Conservation (phyloP, 768 basidiomycete species). For the Boletellus ananiceps region DNA sequence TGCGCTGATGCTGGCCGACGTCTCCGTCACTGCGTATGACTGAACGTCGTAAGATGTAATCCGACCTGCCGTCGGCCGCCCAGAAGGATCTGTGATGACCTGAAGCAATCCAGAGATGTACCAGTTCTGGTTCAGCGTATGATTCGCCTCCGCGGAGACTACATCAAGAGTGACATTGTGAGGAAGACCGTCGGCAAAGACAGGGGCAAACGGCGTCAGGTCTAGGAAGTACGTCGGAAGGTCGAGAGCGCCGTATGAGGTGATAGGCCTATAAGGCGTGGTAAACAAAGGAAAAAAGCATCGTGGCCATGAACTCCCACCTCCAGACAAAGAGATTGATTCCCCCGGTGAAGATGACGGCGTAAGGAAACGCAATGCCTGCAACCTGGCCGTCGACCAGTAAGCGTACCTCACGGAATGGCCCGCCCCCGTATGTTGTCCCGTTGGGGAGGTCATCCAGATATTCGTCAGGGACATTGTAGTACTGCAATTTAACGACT, state of each 20-base stretch:
- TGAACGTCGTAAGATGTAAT: slow-evolving; percentile 56
- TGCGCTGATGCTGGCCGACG: slow-evolving; percentile 39
- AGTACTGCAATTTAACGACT: slow-evolving; percentile 45
- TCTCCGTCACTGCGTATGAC: slow-evolving; percentile 51
- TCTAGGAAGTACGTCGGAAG: slow-evolving; percentile 76
- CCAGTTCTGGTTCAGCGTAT: slow-evolving; percentile 72
- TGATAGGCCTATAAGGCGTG: slow-evolving; percentile 50
- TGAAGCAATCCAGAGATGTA: slow-evolving; percentile 68
- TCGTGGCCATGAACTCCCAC: slow-evolving; percentile 28
- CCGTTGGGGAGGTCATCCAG: slow-evolving; percentile 48
- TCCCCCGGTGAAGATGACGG: slow-evolving; percentile 70
- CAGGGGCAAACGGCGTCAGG: slow-evolving; percentile 70
- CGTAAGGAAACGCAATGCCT: slow-evolving; percentile 54
- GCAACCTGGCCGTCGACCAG: slow-evolving; percentile 54
- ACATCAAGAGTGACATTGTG: slow-evolving; percentile 74
- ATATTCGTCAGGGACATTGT: slow-evolving; percentile 60
- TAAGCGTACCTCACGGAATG: slow-evolving; percentile 61
- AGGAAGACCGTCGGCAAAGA: slow-evolving; percentile 60
- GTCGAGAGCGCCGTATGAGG: slow-evolving; percentile 72
- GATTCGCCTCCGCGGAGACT: slow-evolving; percentile 61
- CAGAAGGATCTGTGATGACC: slow-evolving; percentile 61
- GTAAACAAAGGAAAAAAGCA: not conserved
- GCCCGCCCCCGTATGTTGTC: slow-evolving; percentile 44
- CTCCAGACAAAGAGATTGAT: slow-evolving; percentile 67
- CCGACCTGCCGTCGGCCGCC: slow-evolving; percentile 60